phyloP scores from a whole-genome alignment of 176 grass and related monocot genomes.

The Aechmea fasciata region DNA sequence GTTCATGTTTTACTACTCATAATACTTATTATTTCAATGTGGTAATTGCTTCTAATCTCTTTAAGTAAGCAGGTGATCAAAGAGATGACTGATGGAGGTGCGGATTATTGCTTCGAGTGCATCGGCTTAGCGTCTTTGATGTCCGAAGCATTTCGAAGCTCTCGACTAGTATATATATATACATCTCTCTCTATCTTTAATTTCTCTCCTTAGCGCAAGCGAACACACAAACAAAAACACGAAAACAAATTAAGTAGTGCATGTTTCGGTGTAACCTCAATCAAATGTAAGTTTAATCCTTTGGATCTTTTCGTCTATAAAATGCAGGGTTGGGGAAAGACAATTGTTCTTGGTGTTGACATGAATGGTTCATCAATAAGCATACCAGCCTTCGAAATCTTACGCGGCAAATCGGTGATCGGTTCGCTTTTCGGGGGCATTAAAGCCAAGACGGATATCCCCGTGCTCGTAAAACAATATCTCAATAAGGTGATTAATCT shows the following conservation, averaged over 20 bases:
- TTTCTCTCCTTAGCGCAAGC: neutral
- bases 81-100: conserved; percentile 43
- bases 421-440: conserved; percentile 43
- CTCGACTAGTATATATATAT: neutral
- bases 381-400: conserved; percentile 11
- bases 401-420: conserved; percentile 17
- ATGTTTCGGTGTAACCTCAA: neutral
- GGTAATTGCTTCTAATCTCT: neutral
- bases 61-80: conserved; percentile 24
- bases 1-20: neutral
- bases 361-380: neutral
- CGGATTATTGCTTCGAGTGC: conserved; percentile 64
- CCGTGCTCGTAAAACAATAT: conserved; percentile 30
- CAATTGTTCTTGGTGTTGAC: conserved; percentile 30
- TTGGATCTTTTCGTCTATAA: neutral
- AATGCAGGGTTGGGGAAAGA: conserved; percentile 59
- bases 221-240: neutral
- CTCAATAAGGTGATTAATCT: conserved; percentile 27
- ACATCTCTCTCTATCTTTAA: neutral
- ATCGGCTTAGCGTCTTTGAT: conserved; percentile 22
- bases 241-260: neutral
- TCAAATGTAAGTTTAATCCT: neutral
- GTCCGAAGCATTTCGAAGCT: conserved; percentile 40
- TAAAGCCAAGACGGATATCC: conserved; percentile 47
- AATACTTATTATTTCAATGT: neutral